A percentile compares a stretch with the other conserved stretches of the same genome.
Evolutionary conservation across 192 early-diverging fungal genomes (phyloP).

Genomic region (Linnemannia zychae): DNA sequence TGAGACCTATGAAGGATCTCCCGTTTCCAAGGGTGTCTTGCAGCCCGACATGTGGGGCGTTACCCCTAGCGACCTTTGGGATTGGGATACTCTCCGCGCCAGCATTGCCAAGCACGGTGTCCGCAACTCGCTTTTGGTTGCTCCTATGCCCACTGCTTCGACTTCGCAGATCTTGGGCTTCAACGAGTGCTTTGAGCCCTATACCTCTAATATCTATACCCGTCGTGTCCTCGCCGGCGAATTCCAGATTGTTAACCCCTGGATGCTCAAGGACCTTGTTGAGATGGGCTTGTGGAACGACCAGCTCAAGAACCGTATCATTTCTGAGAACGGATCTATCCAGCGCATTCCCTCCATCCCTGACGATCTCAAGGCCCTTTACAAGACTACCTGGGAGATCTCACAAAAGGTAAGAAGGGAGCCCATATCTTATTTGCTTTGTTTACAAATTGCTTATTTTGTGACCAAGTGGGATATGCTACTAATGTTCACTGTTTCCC

Average conservation of each 20-base stretch:
- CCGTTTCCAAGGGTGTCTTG: conserved; percentile 90
- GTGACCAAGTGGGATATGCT: neutral
- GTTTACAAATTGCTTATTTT: neutral
- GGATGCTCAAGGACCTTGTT: conserved; percentile 95
- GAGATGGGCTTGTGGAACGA: conserved; percentile 96
- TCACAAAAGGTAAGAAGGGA: conserved; percentile 76
- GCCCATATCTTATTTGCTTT: neutral
- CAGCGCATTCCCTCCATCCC: conserved; percentile 86
- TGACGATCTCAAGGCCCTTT: conserved; percentile 90
- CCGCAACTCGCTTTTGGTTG: conserved; percentile 94
- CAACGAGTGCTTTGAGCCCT: conserved; percentile 98
- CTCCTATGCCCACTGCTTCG: conserved; percentile 98
- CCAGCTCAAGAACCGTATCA: conserved; percentile 93
- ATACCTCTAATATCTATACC: conserved; percentile 95
- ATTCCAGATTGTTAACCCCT: conserved; percentile 98
- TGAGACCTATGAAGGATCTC: conserved; percentile 89
- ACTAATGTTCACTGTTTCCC: neutral
- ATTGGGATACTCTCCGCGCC: conserved; percentile 88
- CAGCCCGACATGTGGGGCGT: conserved; percentile 97
- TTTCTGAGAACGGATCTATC: conserved; percentile 90
- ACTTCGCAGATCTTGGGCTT: conserved; percentile 98
- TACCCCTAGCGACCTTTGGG: conserved; percentile 85
- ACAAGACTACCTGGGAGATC: conserved; percentile 99
- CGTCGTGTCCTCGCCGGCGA: conserved; percentile 96
- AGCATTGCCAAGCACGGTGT: conserved; percentile 87